A percentile compares a stretch with the other conserved stretches of the same genome.
phyloP scores from a whole-genome alignment of 176 grass and related monocot species.

The Lolium perenne region DNA sequence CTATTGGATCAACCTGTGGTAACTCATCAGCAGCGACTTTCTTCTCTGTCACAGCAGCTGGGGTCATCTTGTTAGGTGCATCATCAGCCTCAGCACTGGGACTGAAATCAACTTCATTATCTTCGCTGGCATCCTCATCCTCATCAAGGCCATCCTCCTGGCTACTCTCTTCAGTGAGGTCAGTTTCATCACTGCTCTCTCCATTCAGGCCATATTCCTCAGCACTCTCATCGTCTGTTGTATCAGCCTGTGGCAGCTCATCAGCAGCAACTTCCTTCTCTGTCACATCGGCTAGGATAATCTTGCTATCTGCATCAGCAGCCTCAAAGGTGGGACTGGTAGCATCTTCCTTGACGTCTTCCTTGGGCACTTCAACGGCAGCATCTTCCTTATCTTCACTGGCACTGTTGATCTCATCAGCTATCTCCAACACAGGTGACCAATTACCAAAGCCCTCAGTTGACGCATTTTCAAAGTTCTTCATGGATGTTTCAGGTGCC shows the following conservation, averaged over 20 bases:
- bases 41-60: not conserved
- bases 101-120: no score
- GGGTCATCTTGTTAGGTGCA: conserved; percentile 16
- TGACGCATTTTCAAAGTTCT: conserved; percentile 18
- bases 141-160: conserved; percentile 17
- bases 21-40: not conserved
- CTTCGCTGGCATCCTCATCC: not conserved
- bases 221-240: not conserved
- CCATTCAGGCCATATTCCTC: not conserved
- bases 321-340: not conserved
- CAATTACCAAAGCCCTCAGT: conserved; percentile 7
- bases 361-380: conserved; percentile 19
- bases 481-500: conserved; percentile 23
- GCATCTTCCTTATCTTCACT: conserved; percentile 19
- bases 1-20: not conserved
- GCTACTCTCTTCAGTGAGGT: not conserved
- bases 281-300: no score
- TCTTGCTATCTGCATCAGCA: conserved; percentile 3
- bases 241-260: not conserved
- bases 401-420: conserved; percentile 18
- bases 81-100: not conserved
- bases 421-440: conserved; percentile 29
- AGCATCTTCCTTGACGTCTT: conserved; percentile 24
- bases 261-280: not conserved
- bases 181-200: not conserved